Evolutionary conservation across 192 early-diverging fungal genomes (phyloP).

Genomic region (Linnemannia hyalina): DNA sequence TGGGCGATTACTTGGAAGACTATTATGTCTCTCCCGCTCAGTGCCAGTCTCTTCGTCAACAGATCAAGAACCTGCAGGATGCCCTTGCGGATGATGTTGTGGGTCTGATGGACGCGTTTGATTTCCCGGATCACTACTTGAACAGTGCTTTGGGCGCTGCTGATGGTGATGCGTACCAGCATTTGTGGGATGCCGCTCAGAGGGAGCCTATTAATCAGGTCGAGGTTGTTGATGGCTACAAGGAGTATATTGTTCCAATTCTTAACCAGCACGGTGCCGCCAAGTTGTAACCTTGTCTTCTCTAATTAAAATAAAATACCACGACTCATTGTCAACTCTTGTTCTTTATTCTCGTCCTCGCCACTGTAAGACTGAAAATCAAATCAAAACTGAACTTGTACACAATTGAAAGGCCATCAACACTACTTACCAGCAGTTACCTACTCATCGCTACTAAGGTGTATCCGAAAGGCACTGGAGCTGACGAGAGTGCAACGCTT

Average conservation of each 20-base stretch:
- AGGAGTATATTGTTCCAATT: conserved; percentile 55
- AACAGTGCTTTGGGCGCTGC: conserved; percentile 76
- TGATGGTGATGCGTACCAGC: conserved; percentile 82
- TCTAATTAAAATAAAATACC: not conserved
- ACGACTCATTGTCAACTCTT: not conserved
- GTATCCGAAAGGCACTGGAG: too few species aligned
- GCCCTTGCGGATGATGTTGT: conserved; percentile 75
- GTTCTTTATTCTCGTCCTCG: not conserved
- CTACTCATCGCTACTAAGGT: too few species aligned
- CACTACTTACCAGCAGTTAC: too few species aligned
- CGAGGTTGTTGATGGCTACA: conserved; percentile 65
- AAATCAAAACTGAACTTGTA: too few species aligned
- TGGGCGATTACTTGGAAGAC: conserved; percentile 62
- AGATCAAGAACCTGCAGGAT: conserved; percentile 63
- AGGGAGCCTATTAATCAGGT: conserved; percentile 75
- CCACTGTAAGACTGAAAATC: too few species aligned
- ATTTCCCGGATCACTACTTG: conserved; percentile 73
- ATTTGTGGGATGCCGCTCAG: conserved; percentile 70
- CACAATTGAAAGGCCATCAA: too few species aligned
- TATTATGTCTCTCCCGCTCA: conserved; percentile 60
- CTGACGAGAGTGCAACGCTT: too few species aligned
- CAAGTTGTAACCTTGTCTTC: conserved; percentile 19
- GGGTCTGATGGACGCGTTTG: conserved; percentile 82
- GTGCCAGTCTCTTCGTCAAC: conserved; percentile 58
- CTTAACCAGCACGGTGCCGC: conserved; percentile 44